These are phyloP conservation scores for Metschnikowia henanensis DNA, from an alignment of 805 yeast species.

Conservation along the genomic window DNA sequence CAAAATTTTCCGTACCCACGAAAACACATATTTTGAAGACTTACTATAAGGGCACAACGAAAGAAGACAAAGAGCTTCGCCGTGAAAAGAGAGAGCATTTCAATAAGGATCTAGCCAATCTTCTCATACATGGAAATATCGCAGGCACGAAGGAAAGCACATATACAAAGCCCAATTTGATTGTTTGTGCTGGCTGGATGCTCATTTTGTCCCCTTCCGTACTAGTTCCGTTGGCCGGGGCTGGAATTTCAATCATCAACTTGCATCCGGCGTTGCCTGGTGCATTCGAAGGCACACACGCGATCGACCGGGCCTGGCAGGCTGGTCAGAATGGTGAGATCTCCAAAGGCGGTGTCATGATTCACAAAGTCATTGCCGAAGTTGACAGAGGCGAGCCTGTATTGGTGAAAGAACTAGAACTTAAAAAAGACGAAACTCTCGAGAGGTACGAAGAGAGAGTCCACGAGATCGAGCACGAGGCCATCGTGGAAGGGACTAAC, in stretches of 20 bases:
- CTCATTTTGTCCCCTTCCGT: conserved; percentile 81
- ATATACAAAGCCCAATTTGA: conserved; percentile 67
- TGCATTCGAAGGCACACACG: conserved; percentile 95
- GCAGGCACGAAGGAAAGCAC: conserved; percentile 29
- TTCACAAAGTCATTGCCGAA: conserved; percentile 93
- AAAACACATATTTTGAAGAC: conserved; percentile 65
- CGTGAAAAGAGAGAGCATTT: conserved; percentile 62
- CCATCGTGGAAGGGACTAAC: conserved; percentile 89
- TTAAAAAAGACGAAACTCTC: conserved; percentile 69
- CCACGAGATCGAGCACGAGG: conserved; percentile 81
- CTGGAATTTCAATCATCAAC: conserved; percentile 78
- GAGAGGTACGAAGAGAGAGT: conserved; percentile 82
- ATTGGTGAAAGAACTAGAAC: conserved; percentile 73
- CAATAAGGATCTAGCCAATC: conserved; percentile 74
- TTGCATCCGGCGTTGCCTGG: conserved; percentile 98
- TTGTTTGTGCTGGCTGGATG: conserved; percentile 99
- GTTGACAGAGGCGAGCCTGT: conserved; percentile 94
- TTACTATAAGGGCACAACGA: conserved; percentile 75
- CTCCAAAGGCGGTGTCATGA: conserved; percentile 88
- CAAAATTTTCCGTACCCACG: conserved; percentile 66
- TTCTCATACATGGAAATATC: conserved; percentile 53
- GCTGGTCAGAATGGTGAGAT: conserved; percentile 87
- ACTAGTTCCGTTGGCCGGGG: conserved; percentile 59
- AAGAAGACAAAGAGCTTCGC: conserved; percentile 61
- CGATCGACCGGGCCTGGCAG: conserved; percentile 94